A percentile compares a stretch with the other conserved stretches of the same genome.
Conservation (phyloP, 2,329 filamentous ascomycete species). For the Claviceps capensis region DNA sequence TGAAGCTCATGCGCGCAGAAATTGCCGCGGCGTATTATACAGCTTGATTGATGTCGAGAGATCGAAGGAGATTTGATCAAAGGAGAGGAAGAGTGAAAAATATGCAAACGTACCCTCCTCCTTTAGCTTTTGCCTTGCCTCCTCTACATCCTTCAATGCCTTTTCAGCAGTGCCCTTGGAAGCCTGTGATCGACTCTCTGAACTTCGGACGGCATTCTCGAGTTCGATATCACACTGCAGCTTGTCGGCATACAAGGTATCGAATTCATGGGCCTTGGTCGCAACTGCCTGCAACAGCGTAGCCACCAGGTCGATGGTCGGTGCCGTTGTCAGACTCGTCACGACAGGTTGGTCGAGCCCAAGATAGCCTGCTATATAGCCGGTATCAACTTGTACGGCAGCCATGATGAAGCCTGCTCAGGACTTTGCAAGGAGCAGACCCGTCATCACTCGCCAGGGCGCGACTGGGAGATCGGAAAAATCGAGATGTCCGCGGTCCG, state of each 20-base stretch:
- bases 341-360: slow-evolving; percentile 53
- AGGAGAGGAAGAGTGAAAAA: slow-evolving; percentile 3
- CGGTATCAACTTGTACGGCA: slow-evolving; percentile 45
- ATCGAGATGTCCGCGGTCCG: neutral
- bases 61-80: neutral
- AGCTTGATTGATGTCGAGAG: neutral
- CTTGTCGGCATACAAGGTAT: slow-evolving; percentile 75
- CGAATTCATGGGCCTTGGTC: slow-evolving; percentile 67
- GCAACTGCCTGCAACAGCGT: slow-evolving; percentile 62
- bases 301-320: slow-evolving; percentile 66
- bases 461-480: neutral
- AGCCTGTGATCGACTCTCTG: slow-evolving; percentile 69
- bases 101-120: slow-evolving; percentile 52
- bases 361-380: slow-evolving; percentile 60
- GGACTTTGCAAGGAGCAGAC: slow-evolving; percentile 3
- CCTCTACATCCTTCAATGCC: slow-evolving; percentile 69
- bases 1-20: neutral
- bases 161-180: slow-evolving; percentile 75
- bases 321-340: slow-evolving; percentile 45
- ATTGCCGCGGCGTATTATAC: neutral
- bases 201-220: slow-evolving; percentile 73
- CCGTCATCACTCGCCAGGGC: slow-evolving; percentile 7
- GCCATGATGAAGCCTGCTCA: slow-evolving; percentile 20
- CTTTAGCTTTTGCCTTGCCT: slow-evolving; percentile 66
- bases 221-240: slow-evolving; percentile 82